Conservation (phyloP, 768 basidiomycete genomes). For the Pleurotus tuoliensis region DNA sequence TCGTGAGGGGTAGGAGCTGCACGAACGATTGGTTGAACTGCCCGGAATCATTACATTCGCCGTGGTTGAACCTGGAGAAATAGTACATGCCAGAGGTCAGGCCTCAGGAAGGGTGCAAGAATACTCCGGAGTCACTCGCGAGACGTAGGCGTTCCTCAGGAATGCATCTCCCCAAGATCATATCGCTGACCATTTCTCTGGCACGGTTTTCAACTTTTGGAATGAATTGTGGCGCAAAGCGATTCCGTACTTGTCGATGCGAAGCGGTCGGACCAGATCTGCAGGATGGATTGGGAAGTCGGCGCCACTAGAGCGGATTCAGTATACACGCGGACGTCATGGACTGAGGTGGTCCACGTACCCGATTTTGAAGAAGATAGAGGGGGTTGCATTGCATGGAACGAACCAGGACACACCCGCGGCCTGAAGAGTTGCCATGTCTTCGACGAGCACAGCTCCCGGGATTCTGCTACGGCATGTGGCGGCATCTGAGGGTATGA, state of each 20-base stretch:
- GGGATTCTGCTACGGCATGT: constrained; percentile 41
- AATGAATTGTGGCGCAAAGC: constrained; percentile 26
- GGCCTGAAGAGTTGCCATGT: constrained; percentile 23
- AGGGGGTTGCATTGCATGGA: constrained; percentile 62
- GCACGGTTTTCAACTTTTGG: constrained; percentile 27
- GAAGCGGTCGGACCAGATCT: constrained; percentile 33
- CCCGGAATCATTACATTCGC: constrained; percentile 50
- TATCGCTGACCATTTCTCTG: constrained; percentile 44
- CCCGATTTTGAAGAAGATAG: constrained; percentile 62
- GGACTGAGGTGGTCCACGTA: constrained; percentile 21
- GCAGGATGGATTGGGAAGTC: constrained; percentile 63
- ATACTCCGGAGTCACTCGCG: background rate
- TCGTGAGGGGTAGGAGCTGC: constrained; percentile 58
- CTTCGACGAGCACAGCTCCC: constrained; percentile 39
- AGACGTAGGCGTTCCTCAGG: constrained; percentile 34
- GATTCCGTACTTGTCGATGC: constrained; percentile 22
- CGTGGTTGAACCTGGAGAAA: constrained; percentile 62
- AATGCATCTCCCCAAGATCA: constrained; percentile 75
- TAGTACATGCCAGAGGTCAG: background rate
- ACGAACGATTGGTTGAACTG: constrained; percentile 48
- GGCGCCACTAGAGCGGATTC: constrained; percentile 27
- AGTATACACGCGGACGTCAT: background rate
- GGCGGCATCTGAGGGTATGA: constrained; percentile 58
- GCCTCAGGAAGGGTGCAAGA: background rate
- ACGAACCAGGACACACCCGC: constrained; percentile 53